A percentile compares a stretch with the other conserved stretches of the same genome.
Evolutionary conservation across 192 early-diverging fungal genomes (phyloP).

Genomic region (Dissophora ornata): DNA sequence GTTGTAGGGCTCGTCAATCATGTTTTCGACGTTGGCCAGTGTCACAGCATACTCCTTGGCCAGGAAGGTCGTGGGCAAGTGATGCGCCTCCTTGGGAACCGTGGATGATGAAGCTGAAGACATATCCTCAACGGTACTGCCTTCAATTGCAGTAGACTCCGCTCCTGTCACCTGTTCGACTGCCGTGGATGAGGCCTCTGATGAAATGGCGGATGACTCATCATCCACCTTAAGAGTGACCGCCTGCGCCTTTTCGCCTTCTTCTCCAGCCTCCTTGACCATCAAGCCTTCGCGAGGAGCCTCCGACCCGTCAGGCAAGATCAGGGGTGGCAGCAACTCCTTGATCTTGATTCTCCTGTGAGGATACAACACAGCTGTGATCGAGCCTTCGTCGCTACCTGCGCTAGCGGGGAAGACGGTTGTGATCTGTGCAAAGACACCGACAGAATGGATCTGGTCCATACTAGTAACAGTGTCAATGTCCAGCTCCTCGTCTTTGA

Average conservation of each 20-base stretch:
- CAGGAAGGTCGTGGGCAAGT: conserved; percentile 57
- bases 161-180: conserved; percentile 11
- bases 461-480: conserved; percentile 81
- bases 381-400: conserved; percentile 76
- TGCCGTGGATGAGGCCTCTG: neutral
- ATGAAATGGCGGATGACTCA: conserved; percentile 22
- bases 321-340: conserved; percentile 65
- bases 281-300: conserved; percentile 41
- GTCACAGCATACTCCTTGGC: conserved; percentile 82
- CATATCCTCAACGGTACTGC: conserved; percentile 9
- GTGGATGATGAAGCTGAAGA: neutral
- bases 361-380: conserved; percentile 97
- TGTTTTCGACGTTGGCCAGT: conserved; percentile 89
- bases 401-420: conserved; percentile 87
- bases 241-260: conserved; percentile 20
- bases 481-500: conserved; percentile 91
- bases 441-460: conserved; percentile 87
- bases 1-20: conserved; percentile 86
- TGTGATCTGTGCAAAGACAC: conserved; percentile 98
- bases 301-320: conserved; percentile 45
- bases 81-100: conserved; percentile 7
- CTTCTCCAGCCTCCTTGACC: conserved; percentile 39
- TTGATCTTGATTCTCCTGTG: conserved; percentile 91
- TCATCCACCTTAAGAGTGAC: conserved; percentile 33
- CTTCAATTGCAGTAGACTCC: conserved; percentile 32